Percentiles rank a stretch among this genome's conserved stretches.
phyloP scores from a whole-genome alignment of 352 stramenopile species.

The Pythium myriotylum region DNA sequence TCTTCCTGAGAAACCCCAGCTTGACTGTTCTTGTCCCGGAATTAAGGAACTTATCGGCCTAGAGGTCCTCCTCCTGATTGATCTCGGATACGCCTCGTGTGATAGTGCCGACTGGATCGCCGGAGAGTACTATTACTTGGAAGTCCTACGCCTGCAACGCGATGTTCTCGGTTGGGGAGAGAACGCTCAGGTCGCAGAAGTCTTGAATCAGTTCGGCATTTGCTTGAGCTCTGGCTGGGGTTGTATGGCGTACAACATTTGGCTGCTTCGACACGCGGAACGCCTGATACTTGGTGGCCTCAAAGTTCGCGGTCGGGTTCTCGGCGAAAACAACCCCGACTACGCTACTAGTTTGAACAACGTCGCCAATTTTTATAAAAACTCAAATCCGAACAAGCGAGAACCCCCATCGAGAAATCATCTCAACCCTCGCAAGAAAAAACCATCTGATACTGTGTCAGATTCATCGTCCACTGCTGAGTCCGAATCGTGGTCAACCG shows the following conservation, averaged over 20 bases:
- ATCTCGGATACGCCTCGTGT: conserved; percentile 74
- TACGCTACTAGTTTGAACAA: conserved; percentile 86
- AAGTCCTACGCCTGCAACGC: conserved; percentile 70
- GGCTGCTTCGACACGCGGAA: conserved; percentile 72
- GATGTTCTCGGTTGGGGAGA: conserved; percentile 76
- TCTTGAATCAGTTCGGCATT: conserved; percentile 80
- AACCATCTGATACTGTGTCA: conserved; percentile 1
- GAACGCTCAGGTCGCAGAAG: conserved; percentile 78
- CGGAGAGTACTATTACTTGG: conserved; percentile 77
- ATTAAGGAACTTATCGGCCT: conserved; percentile 75
- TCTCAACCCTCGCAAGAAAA: not conserved
- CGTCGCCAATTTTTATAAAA: conserved; percentile 86
- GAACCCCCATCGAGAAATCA: not conserved
- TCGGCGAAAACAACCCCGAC: conserved; percentile 74
- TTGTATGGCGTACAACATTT: conserved; percentile 71
- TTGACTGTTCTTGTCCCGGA: conserved; percentile 60
- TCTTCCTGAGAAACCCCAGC: conserved; percentile 18
- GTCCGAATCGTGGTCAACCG: conserved; percentile 3
- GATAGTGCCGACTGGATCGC: conserved; percentile 76
- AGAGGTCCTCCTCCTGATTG: conserved; percentile 71
- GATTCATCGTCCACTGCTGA: conserved; percentile 5
- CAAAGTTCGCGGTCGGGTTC: conserved; percentile 66
- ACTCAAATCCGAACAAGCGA: conserved; percentile 37
- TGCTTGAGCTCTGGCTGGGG: conserved; percentile 76
- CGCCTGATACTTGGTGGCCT: conserved; percentile 60